Evolutionary conservation across 805 yeast genomes (phyloP).

Genomic region (Teunomyces tritomae): DNA sequence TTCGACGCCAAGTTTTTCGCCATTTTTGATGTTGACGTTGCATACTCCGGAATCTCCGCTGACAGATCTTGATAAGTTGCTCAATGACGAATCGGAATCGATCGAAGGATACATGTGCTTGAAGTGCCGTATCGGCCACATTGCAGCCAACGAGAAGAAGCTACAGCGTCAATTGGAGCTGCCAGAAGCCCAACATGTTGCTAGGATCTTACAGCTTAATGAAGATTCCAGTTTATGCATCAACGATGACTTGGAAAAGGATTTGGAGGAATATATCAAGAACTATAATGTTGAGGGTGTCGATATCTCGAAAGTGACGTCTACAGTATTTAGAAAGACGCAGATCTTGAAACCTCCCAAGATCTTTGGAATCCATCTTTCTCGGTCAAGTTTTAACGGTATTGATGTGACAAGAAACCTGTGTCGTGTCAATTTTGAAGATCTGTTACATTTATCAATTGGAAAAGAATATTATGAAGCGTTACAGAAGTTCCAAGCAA

Average conservation of each 20-base stretch:
- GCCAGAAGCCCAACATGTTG: conserved; percentile 28
- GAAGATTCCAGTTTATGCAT: conserved; percentile 43
- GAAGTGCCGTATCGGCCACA: conserved; percentile 52
- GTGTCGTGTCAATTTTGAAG: conserved; percentile 68
- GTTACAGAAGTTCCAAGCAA: conserved; percentile 33
- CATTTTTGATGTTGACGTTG: conserved; percentile 70
- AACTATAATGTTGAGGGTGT: conserved; percentile 44
- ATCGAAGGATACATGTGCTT: conserved; percentile 80
- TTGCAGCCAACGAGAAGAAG: conserved; percentile 27
- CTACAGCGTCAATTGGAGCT: conserved; percentile 16
- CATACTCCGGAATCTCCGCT: conserved; percentile 61
- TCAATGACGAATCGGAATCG: conserved; percentile 61
- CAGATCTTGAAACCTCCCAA: conserved; percentile 65
- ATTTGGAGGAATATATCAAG: conserved; percentile 46
- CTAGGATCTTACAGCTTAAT: conserved; percentile 33
- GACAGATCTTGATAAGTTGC: conserved; percentile 50
- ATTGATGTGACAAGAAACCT: conserved; percentile 68
- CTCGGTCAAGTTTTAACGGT: conserved; percentile 76
- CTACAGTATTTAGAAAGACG: conserved; percentile 67
- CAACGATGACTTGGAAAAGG: conserved; percentile 63
- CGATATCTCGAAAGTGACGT: conserved; percentile 46
- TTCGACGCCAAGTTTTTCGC: conserved; percentile 56
- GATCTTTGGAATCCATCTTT: conserved; percentile 74
- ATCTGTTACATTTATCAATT: conserved; percentile 47
- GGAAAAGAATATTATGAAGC: conserved; percentile 41